phyloP scores from a whole-genome alignment of 2,329 filamentous ascomycete genomes.

The Coleophoma eucalyptorum region DNA sequence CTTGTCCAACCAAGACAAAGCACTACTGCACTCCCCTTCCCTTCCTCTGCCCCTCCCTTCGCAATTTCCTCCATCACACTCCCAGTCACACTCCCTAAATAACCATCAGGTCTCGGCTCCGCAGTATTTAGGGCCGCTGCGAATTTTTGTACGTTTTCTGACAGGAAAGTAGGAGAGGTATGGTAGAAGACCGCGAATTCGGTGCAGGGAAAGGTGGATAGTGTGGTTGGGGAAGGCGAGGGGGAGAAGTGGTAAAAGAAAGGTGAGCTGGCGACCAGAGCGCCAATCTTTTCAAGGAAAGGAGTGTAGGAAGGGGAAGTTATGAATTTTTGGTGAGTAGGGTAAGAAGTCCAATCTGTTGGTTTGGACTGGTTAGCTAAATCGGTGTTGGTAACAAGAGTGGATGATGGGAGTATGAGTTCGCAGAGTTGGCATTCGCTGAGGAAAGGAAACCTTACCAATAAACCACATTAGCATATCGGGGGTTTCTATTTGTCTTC shows the following conservation, averaged over 20 bases:
- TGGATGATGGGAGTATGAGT: too few species aligned
- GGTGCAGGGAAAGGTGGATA: background rate
- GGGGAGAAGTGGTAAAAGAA: constrained; percentile 1
- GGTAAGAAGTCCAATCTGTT: constrained; percentile 36
- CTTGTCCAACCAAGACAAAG: constrained; percentile 7
- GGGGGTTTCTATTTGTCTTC: constrained; percentile 32
- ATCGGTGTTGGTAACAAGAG: too few species aligned
- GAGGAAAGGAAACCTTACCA: constrained; percentile 21
- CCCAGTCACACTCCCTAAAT: background rate
- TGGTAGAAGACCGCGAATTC: constrained; percentile 3
- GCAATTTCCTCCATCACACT: constrained; percentile 3
- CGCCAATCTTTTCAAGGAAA: constrained; percentile 23
- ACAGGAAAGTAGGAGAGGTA: background rate
- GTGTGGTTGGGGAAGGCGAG: background rate
- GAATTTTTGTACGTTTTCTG: background rate
- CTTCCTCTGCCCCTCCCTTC: background rate
- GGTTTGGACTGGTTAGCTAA: too few species aligned
- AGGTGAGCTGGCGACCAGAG: background rate
- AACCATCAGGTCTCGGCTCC: background rate
- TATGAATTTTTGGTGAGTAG: constrained; percentile 34
- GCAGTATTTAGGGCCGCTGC: background rate
- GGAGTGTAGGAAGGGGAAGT: constrained; percentile 28
- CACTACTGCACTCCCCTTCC: background rate
- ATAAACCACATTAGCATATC: constrained; percentile 31
- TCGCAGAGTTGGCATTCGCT: too few species aligned